phyloP scores from a whole-genome alignment of 805 yeast genomes.

The Wickerhamiella spandovensis region DNA sequence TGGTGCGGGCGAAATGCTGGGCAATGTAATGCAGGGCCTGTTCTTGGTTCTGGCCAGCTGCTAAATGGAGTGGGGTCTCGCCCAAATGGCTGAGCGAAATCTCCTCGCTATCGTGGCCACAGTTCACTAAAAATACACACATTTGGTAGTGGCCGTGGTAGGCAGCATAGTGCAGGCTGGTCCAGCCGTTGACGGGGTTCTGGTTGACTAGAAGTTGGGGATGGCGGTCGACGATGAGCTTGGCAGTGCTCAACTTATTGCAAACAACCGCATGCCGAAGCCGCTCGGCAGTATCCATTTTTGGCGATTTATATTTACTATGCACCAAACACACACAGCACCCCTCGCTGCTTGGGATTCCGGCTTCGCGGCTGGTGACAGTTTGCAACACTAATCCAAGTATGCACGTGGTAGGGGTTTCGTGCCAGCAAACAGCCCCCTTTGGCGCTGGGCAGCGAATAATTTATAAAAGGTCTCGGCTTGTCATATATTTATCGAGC shows the following conservation, averaged over 20 bases:
- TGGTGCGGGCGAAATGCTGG: constrained; percentile 44
- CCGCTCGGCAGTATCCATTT: constrained; percentile 51
- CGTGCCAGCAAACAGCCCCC: too few species aligned
- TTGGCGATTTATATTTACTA: background rate
- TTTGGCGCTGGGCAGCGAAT: too few species aligned
- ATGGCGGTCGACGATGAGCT: constrained; percentile 49
- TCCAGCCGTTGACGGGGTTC: constrained; percentile 68
- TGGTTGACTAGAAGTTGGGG: constrained; percentile 59
- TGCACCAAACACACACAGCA: too few species aligned
- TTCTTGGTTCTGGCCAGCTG: constrained; percentile 49
- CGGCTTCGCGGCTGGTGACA: background rate
- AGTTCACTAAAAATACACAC: constrained; percentile 40
- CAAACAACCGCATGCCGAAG: constrained; percentile 54
- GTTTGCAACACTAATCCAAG: background rate
- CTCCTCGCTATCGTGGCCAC: constrained; percentile 43
- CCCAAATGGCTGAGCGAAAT: constrained; percentile 38
- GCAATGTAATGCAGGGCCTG: constrained; percentile 63
- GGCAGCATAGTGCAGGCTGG: constrained; percentile 70
- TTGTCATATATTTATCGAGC: too few species aligned
- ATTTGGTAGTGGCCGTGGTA: constrained; percentile 57
- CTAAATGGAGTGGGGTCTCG: constrained; percentile 58
- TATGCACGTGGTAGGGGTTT: background rate
- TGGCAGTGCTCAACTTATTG: constrained; percentile 51
- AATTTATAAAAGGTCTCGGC: too few species aligned
- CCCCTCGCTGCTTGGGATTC: too few species aligned